Conservation (phyloP, 1,284 basidiomycete genomes). For the Pterulicium gracile region DNA sequence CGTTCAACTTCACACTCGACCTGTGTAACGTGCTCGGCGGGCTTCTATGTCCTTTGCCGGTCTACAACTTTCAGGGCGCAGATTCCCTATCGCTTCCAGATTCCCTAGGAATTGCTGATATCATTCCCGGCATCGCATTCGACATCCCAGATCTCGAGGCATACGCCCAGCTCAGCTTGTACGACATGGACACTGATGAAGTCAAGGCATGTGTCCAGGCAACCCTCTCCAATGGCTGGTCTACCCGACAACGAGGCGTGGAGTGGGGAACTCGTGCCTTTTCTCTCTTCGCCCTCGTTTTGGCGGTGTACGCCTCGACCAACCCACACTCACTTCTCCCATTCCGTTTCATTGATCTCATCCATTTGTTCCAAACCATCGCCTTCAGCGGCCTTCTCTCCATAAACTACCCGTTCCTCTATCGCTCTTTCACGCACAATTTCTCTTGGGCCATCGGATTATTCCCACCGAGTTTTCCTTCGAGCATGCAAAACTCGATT, state of each 20-base stretch:
- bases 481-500: constrained; percentile 69
- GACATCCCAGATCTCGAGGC: constrained; percentile 88
- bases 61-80: constrained; percentile 77
- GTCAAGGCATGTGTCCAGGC: constrained; percentile 86
- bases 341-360: constrained; percentile 67
- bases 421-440: constrained; percentile 72
- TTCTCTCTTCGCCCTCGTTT: constrained; percentile 55
- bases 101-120: constrained; percentile 37
- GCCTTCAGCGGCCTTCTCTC: constrained; percentile 68
- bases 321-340: constrained; percentile 37
- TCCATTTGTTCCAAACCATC: constrained; percentile 77
- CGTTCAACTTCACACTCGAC: constrained; percentile 69
- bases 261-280: constrained; percentile 71
- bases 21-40: constrained; percentile 69
- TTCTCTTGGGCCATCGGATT: constrained; percentile 86
- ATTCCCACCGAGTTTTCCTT: constrained; percentile 46
- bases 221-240: constrained; percentile 87
- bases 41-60: constrained; percentile 80
- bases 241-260: constrained; percentile 64
- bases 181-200: constrained; percentile 53
- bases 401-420: constrained; percentile 82
- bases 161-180: constrained; percentile 73
- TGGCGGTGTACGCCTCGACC: constrained; percentile 58
- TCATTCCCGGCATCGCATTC: constrained; percentile 76
- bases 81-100: constrained; percentile 68